phyloP scores from a whole-genome alignment of 2,329 filamentous ascomycete species.

The Diatrype stigma region DNA sequence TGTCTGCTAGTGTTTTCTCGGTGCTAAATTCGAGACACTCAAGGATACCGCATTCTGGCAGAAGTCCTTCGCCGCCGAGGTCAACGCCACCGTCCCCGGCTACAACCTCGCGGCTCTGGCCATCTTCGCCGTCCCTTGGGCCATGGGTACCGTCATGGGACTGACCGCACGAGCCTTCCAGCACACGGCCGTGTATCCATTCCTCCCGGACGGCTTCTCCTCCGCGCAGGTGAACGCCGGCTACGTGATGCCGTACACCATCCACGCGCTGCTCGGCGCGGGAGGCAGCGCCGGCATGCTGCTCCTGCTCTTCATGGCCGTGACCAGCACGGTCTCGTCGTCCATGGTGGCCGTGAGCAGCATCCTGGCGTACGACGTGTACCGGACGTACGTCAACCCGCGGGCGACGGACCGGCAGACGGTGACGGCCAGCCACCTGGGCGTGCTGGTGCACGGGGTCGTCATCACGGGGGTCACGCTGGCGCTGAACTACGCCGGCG shows the following conservation, averaged over 20 bases:
- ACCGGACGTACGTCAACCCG: constrained; percentile 45
- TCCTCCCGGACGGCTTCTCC: constrained; percentile 38
- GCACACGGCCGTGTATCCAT: constrained; percentile 40
- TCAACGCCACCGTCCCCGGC: constrained; percentile 41
- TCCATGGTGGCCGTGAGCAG: constrained; percentile 48
- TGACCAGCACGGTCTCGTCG: constrained; percentile 46
- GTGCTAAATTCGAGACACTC: constrained; percentile 14
- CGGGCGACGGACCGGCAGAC: constrained; percentile 37
- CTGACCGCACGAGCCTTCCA: constrained; percentile 40
- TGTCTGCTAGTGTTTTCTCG: not conserved
- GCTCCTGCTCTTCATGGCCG: constrained; percentile 47
- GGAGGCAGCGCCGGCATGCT: constrained; percentile 39
- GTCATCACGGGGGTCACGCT: constrained; percentile 46
- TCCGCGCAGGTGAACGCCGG: constrained; percentile 36
- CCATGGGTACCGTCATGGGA: constrained; percentile 41
- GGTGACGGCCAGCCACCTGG: constrained; percentile 41
- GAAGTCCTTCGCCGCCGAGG: constrained; percentile 46
- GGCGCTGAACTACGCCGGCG: constrained; percentile 43
- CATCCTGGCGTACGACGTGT: constrained; percentile 47
- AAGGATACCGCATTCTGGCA: constrained; percentile 47
- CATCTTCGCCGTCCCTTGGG: constrained; percentile 44
- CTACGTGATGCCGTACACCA: constrained; percentile 43
- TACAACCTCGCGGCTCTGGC: constrained; percentile 42
- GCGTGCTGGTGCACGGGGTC: constrained; percentile 40
- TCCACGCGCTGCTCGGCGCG: constrained; percentile 39